These are phyloP conservation scores for Nyctanthes arbortristis DNA, from an alignment of 257 asterid genomes.

Conservation along the genomic window DNA sequence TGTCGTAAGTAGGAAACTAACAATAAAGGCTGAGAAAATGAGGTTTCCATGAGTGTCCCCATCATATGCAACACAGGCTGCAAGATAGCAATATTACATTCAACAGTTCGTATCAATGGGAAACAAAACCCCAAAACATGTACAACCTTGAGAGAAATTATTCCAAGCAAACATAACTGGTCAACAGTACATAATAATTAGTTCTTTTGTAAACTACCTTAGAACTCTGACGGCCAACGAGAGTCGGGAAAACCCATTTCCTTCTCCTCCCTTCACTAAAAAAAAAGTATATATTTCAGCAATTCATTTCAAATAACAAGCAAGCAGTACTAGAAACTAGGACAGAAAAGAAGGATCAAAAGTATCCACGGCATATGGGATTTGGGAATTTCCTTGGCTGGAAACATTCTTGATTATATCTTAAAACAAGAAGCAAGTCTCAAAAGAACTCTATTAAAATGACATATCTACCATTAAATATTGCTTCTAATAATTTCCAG, in stretches of 20 bases:
- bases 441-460: neutral
- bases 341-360: neutral
- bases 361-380: neutral
- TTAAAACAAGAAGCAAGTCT: neutral
- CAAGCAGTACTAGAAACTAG: neutral
- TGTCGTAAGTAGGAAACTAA: too few relatives aligned
- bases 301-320: neutral
- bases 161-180: neutral
- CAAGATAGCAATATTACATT: neutral
- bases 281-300: neutral
- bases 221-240: slow-evolving; percentile 43
- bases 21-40: neutral
- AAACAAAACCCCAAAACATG: slow-evolving; percentile 6
- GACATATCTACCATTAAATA: neutral
- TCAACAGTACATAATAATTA: slow-evolving; percentile 1
- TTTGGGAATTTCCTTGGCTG: neutral
- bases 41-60: neutral
- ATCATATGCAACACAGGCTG: neutral
- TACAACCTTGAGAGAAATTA: slow-evolving; percentile 3
- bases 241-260: slow-evolving; percentile 90
- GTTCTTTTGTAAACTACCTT: slow-evolving; percentile 45
- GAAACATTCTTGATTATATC: neutral
- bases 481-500: neutral
- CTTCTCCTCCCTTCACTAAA: slow-evolving; percentile 94
- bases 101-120: neutral